Evolutionary conservation across 2,329 filamentous ascomycete genomes (phyloP).

Genomic region (Ophiostoma piceae): DNA sequence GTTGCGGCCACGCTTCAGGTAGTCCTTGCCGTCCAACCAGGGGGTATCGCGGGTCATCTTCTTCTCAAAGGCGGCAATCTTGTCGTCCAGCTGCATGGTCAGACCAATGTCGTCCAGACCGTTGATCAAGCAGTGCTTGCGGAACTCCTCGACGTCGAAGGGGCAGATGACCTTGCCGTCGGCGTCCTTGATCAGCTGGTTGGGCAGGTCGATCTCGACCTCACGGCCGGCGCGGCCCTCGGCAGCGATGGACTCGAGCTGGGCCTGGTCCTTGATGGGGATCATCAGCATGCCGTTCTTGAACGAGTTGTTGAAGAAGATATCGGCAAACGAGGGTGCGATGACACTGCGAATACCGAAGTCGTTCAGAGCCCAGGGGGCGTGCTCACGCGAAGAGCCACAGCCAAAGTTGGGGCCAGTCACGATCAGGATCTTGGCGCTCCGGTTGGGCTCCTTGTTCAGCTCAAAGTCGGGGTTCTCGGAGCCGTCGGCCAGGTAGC

Average conservation of each 20-base stretch:
- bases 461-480: conserved; percentile 81
- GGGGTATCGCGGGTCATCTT: conserved; percentile 73
- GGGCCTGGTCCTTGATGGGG: conserved; percentile 60
- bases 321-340: conserved; percentile 79
- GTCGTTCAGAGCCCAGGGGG: conserved; percentile 92
- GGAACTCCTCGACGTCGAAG: conserved; percentile 89
- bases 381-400: conserved; percentile 87
- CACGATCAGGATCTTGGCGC: conserved; percentile 82
- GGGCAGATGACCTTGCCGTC: conserved; percentile 66
- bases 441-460: conserved; percentile 81
- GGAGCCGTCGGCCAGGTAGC: conserved; percentile 66
- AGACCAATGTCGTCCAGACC: conserved; percentile 93
- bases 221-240: conserved; percentile 77
- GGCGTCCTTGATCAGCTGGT: conserved; percentile 74
- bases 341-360: conserved; percentile 95
- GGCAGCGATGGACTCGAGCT: conserved; percentile 64
- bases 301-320: conserved; percentile 99
- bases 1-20: conserved; percentile 58
- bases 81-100: conserved; percentile 85
- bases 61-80: conserved; percentile 78
- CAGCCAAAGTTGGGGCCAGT: conserved; percentile 95
- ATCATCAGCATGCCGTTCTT: conserved; percentile 99
- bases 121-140: conserved; percentile 89
- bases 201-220: conserved; percentile 82
- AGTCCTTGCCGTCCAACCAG: conserved; percentile 84